Percentiles rank a stretch among this genome's conserved stretches.
Evolutionary conservation across 768 basidiomycete genomes (phyloP).

Genomic region (Mycena epipterygia): DNA sequence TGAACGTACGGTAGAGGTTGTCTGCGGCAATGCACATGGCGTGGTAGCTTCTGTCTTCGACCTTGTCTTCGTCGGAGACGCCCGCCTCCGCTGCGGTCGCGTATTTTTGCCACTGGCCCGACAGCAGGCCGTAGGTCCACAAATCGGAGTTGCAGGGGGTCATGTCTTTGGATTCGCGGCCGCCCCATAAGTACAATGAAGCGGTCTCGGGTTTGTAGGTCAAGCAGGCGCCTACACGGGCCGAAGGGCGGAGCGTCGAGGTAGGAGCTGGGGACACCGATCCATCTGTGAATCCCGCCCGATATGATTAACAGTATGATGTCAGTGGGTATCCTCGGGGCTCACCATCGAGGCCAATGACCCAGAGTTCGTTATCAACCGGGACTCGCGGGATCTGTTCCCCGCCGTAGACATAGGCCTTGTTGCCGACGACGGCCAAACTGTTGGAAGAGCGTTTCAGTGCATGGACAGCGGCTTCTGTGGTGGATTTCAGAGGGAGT

Average conservation of each 20-base stretch:
- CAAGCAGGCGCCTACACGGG: constrained; percentile 10
- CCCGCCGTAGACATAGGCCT: constrained; percentile 9
- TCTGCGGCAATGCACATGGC: constrained; percentile 6
- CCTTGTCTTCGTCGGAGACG: background rate
- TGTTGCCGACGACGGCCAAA: background rate
- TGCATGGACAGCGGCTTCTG: background rate
- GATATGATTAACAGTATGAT: background rate
- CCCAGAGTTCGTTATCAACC: constrained; percentile 14
- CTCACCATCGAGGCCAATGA: constrained; percentile 1
- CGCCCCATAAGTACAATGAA: constrained; percentile 11
- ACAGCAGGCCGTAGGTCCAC: background rate
- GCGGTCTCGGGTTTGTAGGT: background rate
- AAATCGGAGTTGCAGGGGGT: constrained; percentile 3
- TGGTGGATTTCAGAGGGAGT: background rate
- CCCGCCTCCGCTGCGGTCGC: background rate
- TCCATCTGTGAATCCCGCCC: background rate
- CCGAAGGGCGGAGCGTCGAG: background rate
- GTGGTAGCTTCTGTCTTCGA: constrained; percentile 13
- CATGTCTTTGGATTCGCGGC: constrained; percentile 14
- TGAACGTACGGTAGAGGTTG: constrained; percentile 4
- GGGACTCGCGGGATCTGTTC: constrained; percentile 1
- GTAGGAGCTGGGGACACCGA: constrained; percentile 2
- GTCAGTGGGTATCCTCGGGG: background rate
- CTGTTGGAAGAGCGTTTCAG: constrained; percentile 16
- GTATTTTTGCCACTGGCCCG: background rate